Base-by-base conservation (phyloP, 805 yeast species). In the Metschnikowia picachoensis region DNA sequence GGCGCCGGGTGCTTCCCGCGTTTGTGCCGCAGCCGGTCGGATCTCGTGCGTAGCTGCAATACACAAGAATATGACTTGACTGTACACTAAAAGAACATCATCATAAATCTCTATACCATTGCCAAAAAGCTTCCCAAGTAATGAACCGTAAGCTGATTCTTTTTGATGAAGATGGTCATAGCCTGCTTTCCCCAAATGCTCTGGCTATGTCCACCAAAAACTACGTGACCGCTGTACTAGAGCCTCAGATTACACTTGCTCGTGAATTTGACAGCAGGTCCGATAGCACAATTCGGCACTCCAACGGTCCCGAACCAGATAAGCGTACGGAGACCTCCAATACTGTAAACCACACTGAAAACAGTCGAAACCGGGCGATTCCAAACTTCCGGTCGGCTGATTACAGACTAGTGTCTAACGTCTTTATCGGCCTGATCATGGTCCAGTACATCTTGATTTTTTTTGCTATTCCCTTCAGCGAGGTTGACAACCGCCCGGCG, bases 381-480 rank as follows among this genome's bases (percentile, higher is more conserved):
- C 37, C 42, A 12, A 25, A 32, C n/a, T 46, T 46, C 16, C 48
- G 48, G 15, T 46, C 44, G 12, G 16, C 43, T 8, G 42, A 44
- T 15, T 47, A 47, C 35, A 34, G 36, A n/a, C 44, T 45, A 25
- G 35, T 44, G 13, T 44, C 45, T 14, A 46, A 49, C 34, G 32
- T 38, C 2, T 50, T 50, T 29, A 35, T 50, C 11, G 53, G 51
- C 2, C 38, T 56, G 30, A 51, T 68, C 25, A 46, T 67, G 25
- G 30, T 44, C 4, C 70, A 69, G 47, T 69, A 70, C 46, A 46
- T 66, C 16, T 41, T 57, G 13, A 51, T 62, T 10, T 69, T 59
- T 47, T 55, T 60, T 11, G 58, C 60, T 11, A 64, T 66, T 12
- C 73, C 74, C 1, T 65, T 65, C 43, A 70, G 67, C 15, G 57